These are phyloP conservation scores for Wickerhamiella pararugosa DNA, from an alignment of 1,139 yeast genomes.

Conservation along the genomic window DNA sequence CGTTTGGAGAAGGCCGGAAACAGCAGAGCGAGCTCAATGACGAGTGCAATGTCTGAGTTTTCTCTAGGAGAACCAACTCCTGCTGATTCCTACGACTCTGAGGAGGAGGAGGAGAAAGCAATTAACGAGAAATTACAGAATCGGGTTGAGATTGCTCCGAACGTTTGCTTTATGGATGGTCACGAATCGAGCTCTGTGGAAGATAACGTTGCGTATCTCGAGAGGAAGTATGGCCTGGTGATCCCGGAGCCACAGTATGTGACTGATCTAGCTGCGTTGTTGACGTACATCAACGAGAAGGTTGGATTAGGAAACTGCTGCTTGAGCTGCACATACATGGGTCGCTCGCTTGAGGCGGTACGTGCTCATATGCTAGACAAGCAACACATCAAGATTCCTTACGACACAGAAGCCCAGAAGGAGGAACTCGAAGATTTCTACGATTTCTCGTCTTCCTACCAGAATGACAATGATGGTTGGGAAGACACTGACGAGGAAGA, in stretches of 20 bases:
- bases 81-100: slow-evolving; percentile 18
- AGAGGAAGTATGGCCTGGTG: slow-evolving; percentile 61
- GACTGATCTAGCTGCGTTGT: slow-evolving; percentile 52
- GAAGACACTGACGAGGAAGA: slow-evolving; percentile 31
- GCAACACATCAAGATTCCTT: slow-evolving; percentile 80
- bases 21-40: slow-evolving; percentile 13
- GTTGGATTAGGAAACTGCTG: slow-evolving; percentile 80
- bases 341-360: slow-evolving; percentile 68
- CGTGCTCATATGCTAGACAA: slow-evolving; percentile 81
- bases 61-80: slow-evolving; percentile 44
- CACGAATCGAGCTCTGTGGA: slow-evolving; percentile 37
- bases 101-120: slow-evolving; percentile 22
- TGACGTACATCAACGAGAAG: slow-evolving; percentile 64
- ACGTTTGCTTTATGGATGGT: slow-evolving; percentile 67
- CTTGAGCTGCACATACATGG: slow-evolving; percentile 70
- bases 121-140: slow-evolving; percentile 27
- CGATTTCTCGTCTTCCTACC: slow-evolving; percentile 63
- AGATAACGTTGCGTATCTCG: slow-evolving; percentile 64
- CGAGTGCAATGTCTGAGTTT: slow-evolving; percentile 34
- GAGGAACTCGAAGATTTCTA: slow-evolving; percentile 70
- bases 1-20: slow-evolving; percentile 22
- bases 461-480: slow-evolving; percentile 31
- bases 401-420: slow-evolving; percentile 69
- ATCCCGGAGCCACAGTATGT: slow-evolving; percentile 70
- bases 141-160: slow-evolving; percentile 54